Evolutionary conservation across 176 grass and related monocot genomes (phyloP).

Genomic region (Eleusine coracana): DNA sequence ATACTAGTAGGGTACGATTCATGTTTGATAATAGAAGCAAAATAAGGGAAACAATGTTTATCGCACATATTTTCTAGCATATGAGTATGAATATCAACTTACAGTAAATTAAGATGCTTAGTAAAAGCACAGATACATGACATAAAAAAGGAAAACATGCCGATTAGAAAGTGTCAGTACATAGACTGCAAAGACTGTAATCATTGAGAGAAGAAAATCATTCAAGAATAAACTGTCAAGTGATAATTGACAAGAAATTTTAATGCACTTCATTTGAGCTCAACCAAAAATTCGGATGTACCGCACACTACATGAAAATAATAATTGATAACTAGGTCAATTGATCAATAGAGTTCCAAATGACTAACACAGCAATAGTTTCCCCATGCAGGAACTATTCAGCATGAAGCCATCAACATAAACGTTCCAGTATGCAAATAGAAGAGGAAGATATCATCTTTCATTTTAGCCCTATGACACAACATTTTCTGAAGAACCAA

Average conservation of each 20-base stretch:
- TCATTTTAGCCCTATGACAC: slow-evolving; percentile 15
- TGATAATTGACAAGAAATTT: not conserved
- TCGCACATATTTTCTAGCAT: not conserved
- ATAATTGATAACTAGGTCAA: slow-evolving; percentile 7
- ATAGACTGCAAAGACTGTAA: slow-evolving; percentile 11
- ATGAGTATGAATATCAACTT: not conserved
- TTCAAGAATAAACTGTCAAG: slow-evolving; percentile 1
- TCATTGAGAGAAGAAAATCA: slow-evolving; percentile 6
- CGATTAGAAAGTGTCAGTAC: not conserved
- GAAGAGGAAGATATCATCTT: slow-evolving; percentile 11
- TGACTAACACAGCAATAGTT: slow-evolving; percentile 15
- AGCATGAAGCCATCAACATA: slow-evolving; percentile 10
- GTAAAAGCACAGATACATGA: not conserved
- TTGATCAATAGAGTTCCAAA: not conserved
- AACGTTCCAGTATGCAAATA: not conserved
- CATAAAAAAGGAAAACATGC: not conserved
- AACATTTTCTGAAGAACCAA: slow-evolving; percentile 12
- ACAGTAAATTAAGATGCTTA: slow-evolving; percentile 26
- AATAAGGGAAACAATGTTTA: not conserved
- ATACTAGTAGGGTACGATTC: not conserved
- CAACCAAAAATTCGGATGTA: slow-evolving; percentile 7
- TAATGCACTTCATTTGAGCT: slow-evolving; percentile 35
- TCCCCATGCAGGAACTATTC: slow-evolving; percentile 13
- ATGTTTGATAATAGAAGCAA: slow-evolving; percentile 32
- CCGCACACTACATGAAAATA: slow-evolving; percentile 2